Percentiles rank a stretch among this genome's conserved stretches.
These are phyloP conservation scores for Gryganskiella cystojenkinii DNA, from an alignment of 192 early-diverging fungal genomes.

Conservation along the genomic window DNA sequence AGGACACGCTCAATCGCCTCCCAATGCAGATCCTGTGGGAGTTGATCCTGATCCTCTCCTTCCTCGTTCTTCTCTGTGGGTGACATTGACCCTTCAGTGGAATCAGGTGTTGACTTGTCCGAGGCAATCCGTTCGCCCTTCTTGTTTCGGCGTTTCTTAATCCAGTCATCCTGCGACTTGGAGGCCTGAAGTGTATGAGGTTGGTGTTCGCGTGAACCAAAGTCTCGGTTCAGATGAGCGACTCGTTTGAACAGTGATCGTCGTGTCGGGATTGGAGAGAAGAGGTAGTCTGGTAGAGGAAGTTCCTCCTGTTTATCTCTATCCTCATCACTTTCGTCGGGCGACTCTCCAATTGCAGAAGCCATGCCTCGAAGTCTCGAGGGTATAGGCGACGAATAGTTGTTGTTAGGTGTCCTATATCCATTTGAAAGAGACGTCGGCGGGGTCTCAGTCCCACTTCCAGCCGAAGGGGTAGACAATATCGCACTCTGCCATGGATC, in stretches of 20 bases:
- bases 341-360: too few species aligned
- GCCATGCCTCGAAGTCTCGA: constrained; percentile 30
- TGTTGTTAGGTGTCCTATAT: constrained; percentile 26
- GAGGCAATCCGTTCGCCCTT: not conserved
- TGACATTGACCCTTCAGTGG: not conserved
- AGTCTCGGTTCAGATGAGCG: constrained; percentile 71
- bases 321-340: constrained; percentile 1
- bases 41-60: constrained; percentile 18
- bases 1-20: constrained; percentile 83
- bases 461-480: not conserved
- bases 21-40: constrained; percentile 75
- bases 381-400: constrained; percentile 11
- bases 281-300: constrained; percentile 30
- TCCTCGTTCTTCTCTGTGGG: not conserved
- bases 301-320: constrained; percentile 16
- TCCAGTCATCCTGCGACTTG: constrained; percentile 23
- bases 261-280: constrained; percentile 58
- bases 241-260: constrained; percentile 72
- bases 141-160: constrained; percentile 11
- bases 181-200: constrained; percentile 29
- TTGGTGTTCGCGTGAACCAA: constrained; percentile 61
- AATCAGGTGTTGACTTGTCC: too few species aligned
- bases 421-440: constrained; percentile 10
- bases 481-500: constrained; percentile 5
- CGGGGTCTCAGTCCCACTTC: constrained; percentile 23